Evolutionary conservation across 331 rosid species (phyloP).

Genomic region (Malus hybrid): DNA sequence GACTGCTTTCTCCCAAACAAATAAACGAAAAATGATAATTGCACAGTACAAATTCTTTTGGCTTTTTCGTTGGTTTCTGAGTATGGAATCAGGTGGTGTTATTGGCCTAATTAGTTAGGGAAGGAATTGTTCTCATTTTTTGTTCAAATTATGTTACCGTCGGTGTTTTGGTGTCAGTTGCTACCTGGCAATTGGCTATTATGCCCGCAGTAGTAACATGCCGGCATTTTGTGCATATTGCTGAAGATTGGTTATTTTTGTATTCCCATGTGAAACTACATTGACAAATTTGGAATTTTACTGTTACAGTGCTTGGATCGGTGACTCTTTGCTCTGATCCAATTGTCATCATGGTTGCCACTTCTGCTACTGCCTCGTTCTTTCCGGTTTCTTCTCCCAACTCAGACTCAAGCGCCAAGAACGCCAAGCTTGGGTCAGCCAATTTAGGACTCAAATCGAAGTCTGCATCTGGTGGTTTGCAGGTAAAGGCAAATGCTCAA

Average conservation of each 20-base stretch:
- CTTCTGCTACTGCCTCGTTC: constrained; percentile 68
- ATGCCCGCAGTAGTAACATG: neutral
- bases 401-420: constrained; percentile 38
- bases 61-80: neutral
- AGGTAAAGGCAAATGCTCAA: constrained; percentile 84
- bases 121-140: neutral
- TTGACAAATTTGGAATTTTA: neutral
- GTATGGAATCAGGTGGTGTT: neutral
- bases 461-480: constrained; percentile 45
- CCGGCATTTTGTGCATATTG: neutral
- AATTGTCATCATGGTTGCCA: constrained; percentile 70
- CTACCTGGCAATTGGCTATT: neutral
- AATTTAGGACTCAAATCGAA: constrained; percentile 57
- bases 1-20: neutral
- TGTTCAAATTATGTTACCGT: neutral
- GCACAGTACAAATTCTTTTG: neutral
- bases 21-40: neutral
- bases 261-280: neutral
- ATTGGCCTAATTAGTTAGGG: neutral
- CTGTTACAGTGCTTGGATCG: constrained; percentile 3
- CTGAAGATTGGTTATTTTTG: neutral
- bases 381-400: constrained; percentile 55
- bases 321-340: constrained; percentile 10
- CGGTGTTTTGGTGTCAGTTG: neutral
- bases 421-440: constrained; percentile 30